Evolutionary conservation across 139 green algal species (phyloP), one percentile per base, ranked within the genome.

Genomic region (Chlamydomonas sp.): DNA sequence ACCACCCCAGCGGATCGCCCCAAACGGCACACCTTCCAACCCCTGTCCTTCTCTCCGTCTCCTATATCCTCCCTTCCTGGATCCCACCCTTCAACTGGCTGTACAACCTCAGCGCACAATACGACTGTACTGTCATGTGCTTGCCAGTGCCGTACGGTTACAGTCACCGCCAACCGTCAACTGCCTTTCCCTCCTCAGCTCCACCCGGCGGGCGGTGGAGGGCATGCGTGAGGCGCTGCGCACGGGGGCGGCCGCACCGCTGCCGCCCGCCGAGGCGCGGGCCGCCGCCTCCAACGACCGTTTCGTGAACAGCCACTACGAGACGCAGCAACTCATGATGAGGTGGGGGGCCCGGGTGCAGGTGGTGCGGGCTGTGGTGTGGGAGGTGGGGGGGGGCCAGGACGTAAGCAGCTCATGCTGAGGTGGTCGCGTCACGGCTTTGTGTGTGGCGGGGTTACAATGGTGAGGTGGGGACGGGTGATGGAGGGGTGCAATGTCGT

Each of bases 301-400:
- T 12, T 97, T 96, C 84, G 92, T 98, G 31, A 75, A 68, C 0
- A 72, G 73, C 2, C 94, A 98, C 79, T 84, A 78, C 4, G 91
- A 94, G 58, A 83, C 88, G 79, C 96, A 98, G 89, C 88, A 96
- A 80, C 76, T 95, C 18, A 85, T 98, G 31, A 92, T 98, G 67
- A 91, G 90, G 91, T 96, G 81, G 86, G 91, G 80, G 31, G 31
- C 31, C 31, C 31, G 31, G 31, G 31, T 49, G 18, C 57, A 69
- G 81, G 17, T 17, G 10, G 18, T 62, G n/a, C 66, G 15, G 59
- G 9, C 2, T 49, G 80, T 68, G 9, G 5, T 60, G 72, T 6
- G 18, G 17, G 8, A 75, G 12, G 14, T 64, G 4, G 31, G 63
- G 71, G 14, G 71, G 69, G 79, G 58, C 49, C 2, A 79, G 15